Evolutionary conservation across 176 grass and related monocot genomes (phyloP).

Genomic region (Ensete glaucum): DNA sequence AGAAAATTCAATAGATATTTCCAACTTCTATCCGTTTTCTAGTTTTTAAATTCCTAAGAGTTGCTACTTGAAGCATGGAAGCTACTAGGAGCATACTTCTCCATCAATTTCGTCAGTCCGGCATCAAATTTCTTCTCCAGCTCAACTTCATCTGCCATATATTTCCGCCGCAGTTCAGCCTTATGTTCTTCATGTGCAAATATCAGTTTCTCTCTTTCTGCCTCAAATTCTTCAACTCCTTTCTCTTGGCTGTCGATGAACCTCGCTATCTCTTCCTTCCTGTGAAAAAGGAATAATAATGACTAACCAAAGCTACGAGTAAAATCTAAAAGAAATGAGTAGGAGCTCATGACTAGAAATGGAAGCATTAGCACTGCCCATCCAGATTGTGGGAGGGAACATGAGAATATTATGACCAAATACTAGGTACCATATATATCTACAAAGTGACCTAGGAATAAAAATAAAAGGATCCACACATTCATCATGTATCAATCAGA

Average conservation of each 20-base stretch:
- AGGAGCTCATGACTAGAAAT: background rate
- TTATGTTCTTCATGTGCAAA: conserved; percentile 37
- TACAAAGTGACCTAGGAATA: no score
- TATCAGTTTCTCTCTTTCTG: conserved; percentile 43
- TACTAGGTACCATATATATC: no score
- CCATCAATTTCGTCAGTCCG: conserved; percentile 43
- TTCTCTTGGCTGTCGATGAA: conserved; percentile 61
- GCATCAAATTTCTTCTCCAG: conserved; percentile 45
- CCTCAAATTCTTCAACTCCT: conserved; percentile 47
- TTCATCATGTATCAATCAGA: no score
- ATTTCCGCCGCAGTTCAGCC: conserved; percentile 40
- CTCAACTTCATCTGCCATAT: conserved; percentile 54
- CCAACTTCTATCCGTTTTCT: background rate
- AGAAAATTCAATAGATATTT: background rate
- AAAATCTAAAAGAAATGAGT: background rate
- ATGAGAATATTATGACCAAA: no score
- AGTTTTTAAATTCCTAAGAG: background rate
- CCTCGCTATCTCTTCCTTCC: conserved; percentile 45
- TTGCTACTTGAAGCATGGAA: conserved; percentile 31
- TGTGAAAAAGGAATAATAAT: conserved; percentile 4
- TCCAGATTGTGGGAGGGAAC: no score
- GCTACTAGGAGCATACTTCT: conserved; percentile 51
- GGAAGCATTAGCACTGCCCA: no score
- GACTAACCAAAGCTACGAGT: background rate
- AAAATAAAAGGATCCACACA: background rate